A percentile compares a stretch with the other conserved stretches of the same genome.
phyloP scores from a whole-genome alignment of 768 basidiomycete genomes.

The Lactifluus volemus region DNA sequence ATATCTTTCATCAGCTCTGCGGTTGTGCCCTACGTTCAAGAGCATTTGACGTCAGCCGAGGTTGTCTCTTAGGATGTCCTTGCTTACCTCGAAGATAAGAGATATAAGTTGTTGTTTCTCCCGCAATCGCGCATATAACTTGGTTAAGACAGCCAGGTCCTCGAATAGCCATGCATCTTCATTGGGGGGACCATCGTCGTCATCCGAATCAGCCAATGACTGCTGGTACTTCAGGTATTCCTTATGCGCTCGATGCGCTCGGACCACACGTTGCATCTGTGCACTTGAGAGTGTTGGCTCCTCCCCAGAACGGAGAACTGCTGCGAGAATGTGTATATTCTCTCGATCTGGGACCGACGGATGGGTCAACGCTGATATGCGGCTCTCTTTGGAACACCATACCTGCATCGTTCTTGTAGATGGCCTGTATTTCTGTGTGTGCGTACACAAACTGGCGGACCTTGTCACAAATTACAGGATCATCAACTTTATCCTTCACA shows the following conservation, averaged over 20 bases:
- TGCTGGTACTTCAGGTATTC: constrained; percentile 59
- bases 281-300: constrained; percentile 64
- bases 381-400: constrained; percentile 22
- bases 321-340: constrained; percentile 64
- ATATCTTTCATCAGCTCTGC: constrained; percentile 96
- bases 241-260: constrained; percentile 69
- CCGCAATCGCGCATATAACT: constrained; percentile 67
- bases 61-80: background rate
- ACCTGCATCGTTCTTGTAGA: constrained; percentile 77
- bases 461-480: constrained; percentile 82
- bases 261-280: constrained; percentile 74
- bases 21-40: constrained; percentile 67
- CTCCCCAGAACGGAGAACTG: constrained; percentile 72
- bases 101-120: constrained; percentile 91
- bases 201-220: constrained; percentile 70
- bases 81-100: constrained; percentile 82
- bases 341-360: constrained; percentile 43
- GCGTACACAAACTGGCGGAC: constrained; percentile 80
- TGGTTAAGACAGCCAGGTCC: constrained; percentile 73
- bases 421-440: constrained; percentile 77
- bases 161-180: constrained; percentile 97
- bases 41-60: background rate
- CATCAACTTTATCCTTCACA: constrained; percentile 84
- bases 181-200: constrained; percentile 86
- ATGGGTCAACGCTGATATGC: background rate